Evolutionary conservation across 176 grass and related monocot species (phyloP), one percentile per base, ranked within the genome.

Genomic region (Juncus inflexus): DNA sequence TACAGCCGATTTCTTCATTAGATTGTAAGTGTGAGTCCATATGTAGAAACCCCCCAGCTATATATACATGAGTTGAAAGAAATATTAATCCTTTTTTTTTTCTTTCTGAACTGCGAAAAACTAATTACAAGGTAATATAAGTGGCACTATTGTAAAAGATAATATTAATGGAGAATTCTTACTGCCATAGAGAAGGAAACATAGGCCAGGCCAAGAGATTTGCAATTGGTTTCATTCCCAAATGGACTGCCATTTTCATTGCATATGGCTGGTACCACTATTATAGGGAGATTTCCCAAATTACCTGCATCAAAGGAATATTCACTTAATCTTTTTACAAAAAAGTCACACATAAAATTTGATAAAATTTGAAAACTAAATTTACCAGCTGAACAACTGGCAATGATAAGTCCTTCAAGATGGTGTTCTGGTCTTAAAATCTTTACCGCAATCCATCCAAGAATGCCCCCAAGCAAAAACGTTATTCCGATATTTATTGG

Each of bases 371-470:
- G 11, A 62, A 64, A 64, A 40, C n/a, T 15, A 64, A 7, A 2
- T 15, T 47, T 64, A 79, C 66, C 66, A 9, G 76, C 57, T 35
- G 76, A 59, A 45, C 76, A 79, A 12, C 19, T 71, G 12, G 66
- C 55, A 35, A 79, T 64, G 5, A 79, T 62, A 12, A 79, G 57
- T 28, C 76, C 66, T 45, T 78, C 55, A 1, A 72, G 55, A 36
- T 79, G 37, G 7, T 37, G 12, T 42, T 10, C 47, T 7, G 58
- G 76, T n/a, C 58, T 70, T 47, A 79, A 50, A 62, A 79, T 79
- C 19, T 79, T 79, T 36, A 63, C 76, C 2, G 14, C 58, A 12
- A 79, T 71, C 66, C 76, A 70, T 12, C 76, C 76, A 55, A 79
- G 76, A 42, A 78, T 51, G 16, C 58, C 69, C 13, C 77, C 77